phyloP scores from a whole-genome alignment of 495 filamentous ascomycete genomes.

The Neurospora hispaniola region DNA sequence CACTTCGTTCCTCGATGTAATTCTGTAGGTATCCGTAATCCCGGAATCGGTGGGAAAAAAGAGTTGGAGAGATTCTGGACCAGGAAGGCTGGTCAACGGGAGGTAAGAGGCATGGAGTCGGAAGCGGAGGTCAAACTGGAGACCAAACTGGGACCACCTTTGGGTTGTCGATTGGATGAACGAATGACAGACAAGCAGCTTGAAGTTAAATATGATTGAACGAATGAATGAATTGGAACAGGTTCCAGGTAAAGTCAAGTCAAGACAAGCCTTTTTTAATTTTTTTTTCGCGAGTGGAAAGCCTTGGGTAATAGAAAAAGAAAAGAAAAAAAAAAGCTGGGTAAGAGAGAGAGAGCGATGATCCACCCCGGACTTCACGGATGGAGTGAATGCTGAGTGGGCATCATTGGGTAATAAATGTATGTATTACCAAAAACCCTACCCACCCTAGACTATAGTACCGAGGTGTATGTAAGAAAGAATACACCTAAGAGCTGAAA shows the following conservation, averaged over 20 bases:
- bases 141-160: not conserved
- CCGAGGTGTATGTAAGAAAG: not conserved
- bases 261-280: not conserved
- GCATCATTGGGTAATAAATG: not conserved
- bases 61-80: not conserved
- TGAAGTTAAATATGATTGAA: not conserved
- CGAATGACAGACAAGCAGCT: not conserved
- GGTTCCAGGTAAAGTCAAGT: not conserved
- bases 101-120: not conserved
- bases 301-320: not conserved
- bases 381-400: not conserved
- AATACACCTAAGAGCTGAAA: not conserved
- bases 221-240: not conserved
- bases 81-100: not conserved
- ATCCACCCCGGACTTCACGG: not conserved
- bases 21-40: not conserved
- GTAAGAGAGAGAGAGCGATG: not conserved
- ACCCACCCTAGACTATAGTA: not conserved
- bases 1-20: not conserved
- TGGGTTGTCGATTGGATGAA: not conserved
- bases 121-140: not conserved
- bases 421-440: not conserved
- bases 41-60: not conserved
- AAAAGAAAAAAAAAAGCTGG: not conserved
- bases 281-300: not conserved